phyloP scores from a whole-genome alignment of 805 yeast species.

The Nadsonia fulvescens region DNA sequence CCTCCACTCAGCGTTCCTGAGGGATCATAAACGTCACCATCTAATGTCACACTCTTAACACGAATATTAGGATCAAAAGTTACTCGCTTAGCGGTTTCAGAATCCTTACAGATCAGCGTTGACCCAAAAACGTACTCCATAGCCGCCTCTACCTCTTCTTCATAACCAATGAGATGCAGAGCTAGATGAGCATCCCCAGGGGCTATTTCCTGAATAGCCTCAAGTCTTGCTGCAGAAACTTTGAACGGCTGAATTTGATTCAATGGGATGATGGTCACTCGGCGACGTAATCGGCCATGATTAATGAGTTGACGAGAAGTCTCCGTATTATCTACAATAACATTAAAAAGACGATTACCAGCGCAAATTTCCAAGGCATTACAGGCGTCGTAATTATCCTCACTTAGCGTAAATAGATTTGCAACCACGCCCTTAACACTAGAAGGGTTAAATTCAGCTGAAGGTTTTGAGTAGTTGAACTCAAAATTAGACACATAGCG shows the following conservation, averaged over 20 bases:
- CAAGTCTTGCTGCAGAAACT: constrained; percentile 32
- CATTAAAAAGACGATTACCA: constrained; percentile 76
- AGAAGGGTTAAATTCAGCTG: constrained; percentile 35
- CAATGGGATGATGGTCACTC: constrained; percentile 84
- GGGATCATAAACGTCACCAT: constrained; percentile 92
- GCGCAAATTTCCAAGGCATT: constrained; percentile 86
- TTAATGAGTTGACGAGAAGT: constrained; percentile 75
- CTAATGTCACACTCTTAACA: constrained; percentile 69
- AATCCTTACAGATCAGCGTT: constrained; percentile 74
- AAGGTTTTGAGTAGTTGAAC: constrained; percentile 52
- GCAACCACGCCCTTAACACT: constrained; percentile 83
- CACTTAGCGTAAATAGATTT: constrained; percentile 51
- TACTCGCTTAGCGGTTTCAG: constrained; percentile 74
- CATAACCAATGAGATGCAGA: constrained; percentile 57
- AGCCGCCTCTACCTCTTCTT: constrained; percentile 51
- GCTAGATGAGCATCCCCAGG: constrained; percentile 87
- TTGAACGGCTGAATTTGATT: constrained; percentile 59
- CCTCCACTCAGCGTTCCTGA: constrained; percentile 94
- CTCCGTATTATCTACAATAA: constrained; percentile 75
- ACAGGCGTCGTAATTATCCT: constrained; percentile 39
- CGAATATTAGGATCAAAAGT: constrained; percentile 71
- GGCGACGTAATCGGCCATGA: constrained; percentile 53
- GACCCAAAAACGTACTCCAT: constrained; percentile 86
- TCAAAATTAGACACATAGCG: constrained; percentile 58
- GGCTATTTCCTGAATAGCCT: constrained; percentile 55